Evolutionary conservation across 495 filamentous ascomycete genomes (phyloP).

Genomic region (Talaromyces wortmannii): DNA sequence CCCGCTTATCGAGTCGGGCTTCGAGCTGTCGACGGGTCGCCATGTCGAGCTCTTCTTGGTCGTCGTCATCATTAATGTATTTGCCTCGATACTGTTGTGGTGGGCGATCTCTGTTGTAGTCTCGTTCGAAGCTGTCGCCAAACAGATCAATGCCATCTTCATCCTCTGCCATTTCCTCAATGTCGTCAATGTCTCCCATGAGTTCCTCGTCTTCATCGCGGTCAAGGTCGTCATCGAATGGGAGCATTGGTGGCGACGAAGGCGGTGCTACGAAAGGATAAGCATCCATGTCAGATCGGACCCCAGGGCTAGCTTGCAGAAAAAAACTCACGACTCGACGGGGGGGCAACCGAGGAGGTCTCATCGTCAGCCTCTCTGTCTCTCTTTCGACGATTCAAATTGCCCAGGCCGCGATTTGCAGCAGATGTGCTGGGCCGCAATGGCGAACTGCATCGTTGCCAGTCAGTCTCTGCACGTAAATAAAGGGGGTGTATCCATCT

Average conservation of each 20-base stretch:
- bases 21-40: slow-evolving; percentile 72
- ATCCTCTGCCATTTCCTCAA: slow-evolving; percentile 94
- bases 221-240: slow-evolving; percentile 67
- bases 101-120: slow-evolving; percentile 57
- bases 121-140: slow-evolving; percentile 78
- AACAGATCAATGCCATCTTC: slow-evolving; percentile 92
- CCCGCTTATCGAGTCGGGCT: slow-evolving; percentile 72
- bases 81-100: slow-evolving; percentile 60
- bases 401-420: slow-evolving; percentile 69
- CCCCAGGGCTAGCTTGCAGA: not conserved
- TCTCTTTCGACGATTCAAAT: slow-evolving; percentile 66
- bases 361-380: slow-evolving; percentile 73
- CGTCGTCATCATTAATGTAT: slow-evolving; percentile 81
- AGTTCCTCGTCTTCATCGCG: slow-evolving; percentile 67
- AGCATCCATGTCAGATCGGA: slow-evolving; percentile 10
- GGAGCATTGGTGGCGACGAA: slow-evolving; percentile 45
- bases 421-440: slow-evolving; percentile 77
- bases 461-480: slow-evolving; percentile 12
- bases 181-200: slow-evolving; percentile 79
- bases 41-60: slow-evolving; percentile 67
- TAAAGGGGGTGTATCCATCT: slow-evolving; percentile 2
- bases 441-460: slow-evolving; percentile 54
- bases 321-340: slow-evolving; percentile 59
- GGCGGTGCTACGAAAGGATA: slow-evolving; percentile 20
- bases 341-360: slow-evolving; percentile 61